Evolutionary conservation across 805 yeast genomes (phyloP), one percentile per base, ranked within the genome.

Genomic region (Candida silvatica): DNA sequence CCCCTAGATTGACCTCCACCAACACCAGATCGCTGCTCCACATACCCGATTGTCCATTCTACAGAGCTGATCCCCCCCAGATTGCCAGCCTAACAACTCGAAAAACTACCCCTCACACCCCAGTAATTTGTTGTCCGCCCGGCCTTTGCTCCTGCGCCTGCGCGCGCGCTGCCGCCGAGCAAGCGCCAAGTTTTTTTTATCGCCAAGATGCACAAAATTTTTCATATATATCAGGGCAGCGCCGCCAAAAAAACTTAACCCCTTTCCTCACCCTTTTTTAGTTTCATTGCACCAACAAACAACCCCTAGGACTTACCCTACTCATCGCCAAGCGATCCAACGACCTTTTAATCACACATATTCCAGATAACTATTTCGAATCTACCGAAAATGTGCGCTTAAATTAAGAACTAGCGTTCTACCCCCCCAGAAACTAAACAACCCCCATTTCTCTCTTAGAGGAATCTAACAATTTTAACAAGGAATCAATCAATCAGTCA

Each of bases 361-460:
- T 22, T 22, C 7, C 11, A 22, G 12, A 8, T 12, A 22, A 8
- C 24, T 8, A 22, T 7, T 8, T 8, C 11, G 12, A 22, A 22
- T 32, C 28, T 41, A 8, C 20, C 35, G 41, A 46, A 44, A 41
- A 46, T 46, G 50, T 44, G 46, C 26, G 47, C 46, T 39, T 46
- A 46, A 45, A 40, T n/a, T n/a, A n/a, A n/a, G n/a, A n/a, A n/a
- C n/a, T n/a, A n/a, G n/a, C 36, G 28, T 23, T 39, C 28, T 32
- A 29, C 28, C 19, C 29, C 19, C 14, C 25, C n/a, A 18, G 25
- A 33, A n/a, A 20, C 8, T 16, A 6, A 14, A 15, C 24, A 17
- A 20, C 17, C 25, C 8, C 17, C 22, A 27, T 31, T 31, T 31
- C 24, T 31, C 34, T 31, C 16, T 22, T 20, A 20, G 24, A 20